Percentiles rank a stretch among this genome's conserved stretches.
These are phyloP conservation scores for Linum trigynum DNA, from an alignment of 345 rosid genomes.

Conservation along the genomic window DNA sequence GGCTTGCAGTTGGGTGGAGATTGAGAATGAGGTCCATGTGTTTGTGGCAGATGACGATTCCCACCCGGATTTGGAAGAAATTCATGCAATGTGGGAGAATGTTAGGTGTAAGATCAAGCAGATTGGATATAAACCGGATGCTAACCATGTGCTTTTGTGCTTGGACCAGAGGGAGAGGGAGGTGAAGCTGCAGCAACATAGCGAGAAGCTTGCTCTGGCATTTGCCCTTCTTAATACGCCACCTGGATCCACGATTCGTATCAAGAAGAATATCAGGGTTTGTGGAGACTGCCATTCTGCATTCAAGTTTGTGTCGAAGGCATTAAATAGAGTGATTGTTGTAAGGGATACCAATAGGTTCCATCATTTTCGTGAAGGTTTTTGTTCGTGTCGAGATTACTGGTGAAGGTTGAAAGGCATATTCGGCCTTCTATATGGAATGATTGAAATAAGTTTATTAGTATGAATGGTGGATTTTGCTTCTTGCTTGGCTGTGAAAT, in stretches of 20 bases:
- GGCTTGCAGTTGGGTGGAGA: conserved; percentile 63
- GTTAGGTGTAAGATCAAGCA: conserved; percentile 42
- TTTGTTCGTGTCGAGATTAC: conserved; percentile 54
- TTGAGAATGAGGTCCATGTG: conserved; percentile 38
- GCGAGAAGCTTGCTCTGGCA: conserved; percentile 70
- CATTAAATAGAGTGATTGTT: conserved; percentile 38
- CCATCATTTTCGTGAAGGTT: conserved; percentile 53
- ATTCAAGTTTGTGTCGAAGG: conserved; percentile 48
- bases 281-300: conserved; percentile 68
- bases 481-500: too few relatives aligned
- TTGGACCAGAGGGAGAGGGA: conserved; percentile 55
- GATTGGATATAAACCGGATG: conserved; percentile 53
- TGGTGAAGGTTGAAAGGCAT: conserved; percentile 23
- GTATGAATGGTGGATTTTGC: too few relatives aligned
- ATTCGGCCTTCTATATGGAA: too few relatives aligned
- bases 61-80: conserved; percentile 48
- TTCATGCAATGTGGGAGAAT: conserved; percentile 40
- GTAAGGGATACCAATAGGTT: conserved; percentile 64
- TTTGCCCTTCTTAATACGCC: conserved; percentile 53
- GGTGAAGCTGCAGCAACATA: conserved; percentile 47
- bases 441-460: too few relatives aligned
- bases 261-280: conserved; percentile 61
- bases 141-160: conserved; percentile 42
- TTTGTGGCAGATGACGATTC: conserved; percentile 58
- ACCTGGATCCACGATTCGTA: conserved; percentile 46